Conservation (phyloP, 495 filamentous ascomycete species). For the Massariosphaeria phaeospora region DNA sequence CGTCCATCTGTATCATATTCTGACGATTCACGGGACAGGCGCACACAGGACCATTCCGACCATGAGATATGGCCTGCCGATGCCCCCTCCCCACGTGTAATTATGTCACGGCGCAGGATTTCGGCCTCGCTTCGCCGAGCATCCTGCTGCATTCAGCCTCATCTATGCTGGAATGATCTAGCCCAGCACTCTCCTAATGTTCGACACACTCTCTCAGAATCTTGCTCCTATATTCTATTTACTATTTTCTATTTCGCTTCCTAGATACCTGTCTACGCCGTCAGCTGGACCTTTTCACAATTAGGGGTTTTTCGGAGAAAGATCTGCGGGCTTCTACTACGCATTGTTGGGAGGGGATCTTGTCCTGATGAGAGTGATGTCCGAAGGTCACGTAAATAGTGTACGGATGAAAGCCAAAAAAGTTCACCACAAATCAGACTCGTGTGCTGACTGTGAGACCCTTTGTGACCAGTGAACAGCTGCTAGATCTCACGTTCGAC, state of each 20-base stretch:
- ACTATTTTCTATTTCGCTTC: slow-evolving; percentile 29
- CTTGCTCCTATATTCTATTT: slow-evolving; percentile 26
- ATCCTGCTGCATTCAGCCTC: slow-evolving; percentile 2
- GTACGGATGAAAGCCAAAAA: slow-evolving; percentile 17
- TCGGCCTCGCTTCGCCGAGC: not conserved
- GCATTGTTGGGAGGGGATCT: slow-evolving; percentile 3
- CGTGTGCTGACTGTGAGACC: too few species aligned
- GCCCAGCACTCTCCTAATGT: slow-evolving; percentile 15
- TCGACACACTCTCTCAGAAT: slow-evolving; percentile 27
- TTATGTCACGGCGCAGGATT: slow-evolving; percentile 2
- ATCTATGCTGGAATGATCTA: slow-evolving; percentile 14
- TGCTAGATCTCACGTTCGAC: too few species aligned
- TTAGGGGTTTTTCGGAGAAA: slow-evolving; percentile 5
- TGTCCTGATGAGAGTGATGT: not conserved
- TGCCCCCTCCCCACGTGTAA: slow-evolving; percentile 5
- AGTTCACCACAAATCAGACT: slow-evolving; percentile 16
- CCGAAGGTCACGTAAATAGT: slow-evolving; percentile 17
- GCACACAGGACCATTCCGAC: not conserved
- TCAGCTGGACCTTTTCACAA: slow-evolving; percentile 25
- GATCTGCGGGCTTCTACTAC: slow-evolving; percentile 1
- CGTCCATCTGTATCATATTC: slow-evolving; percentile 33
- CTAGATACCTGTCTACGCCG: slow-evolving; percentile 32
- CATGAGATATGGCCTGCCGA: not conserved
- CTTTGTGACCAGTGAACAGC: too few species aligned
- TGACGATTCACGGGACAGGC: not conserved